phyloP scores from a whole-genome alignment of 371 early-diverging fungal genomes.

The Mucor sp. region DNA sequence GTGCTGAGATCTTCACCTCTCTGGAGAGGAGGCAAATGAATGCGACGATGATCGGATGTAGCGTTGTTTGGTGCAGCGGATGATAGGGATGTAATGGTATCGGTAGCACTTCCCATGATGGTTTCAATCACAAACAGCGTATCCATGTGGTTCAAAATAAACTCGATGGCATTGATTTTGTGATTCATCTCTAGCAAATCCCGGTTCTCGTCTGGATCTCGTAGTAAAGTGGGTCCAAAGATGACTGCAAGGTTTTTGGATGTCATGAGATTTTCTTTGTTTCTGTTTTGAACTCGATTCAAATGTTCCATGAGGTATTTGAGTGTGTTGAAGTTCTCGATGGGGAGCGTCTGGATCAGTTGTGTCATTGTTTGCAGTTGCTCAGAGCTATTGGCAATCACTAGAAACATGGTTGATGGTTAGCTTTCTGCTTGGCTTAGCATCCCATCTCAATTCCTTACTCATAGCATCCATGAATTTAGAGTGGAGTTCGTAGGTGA shows the following conservation, averaged over 20 bases:
- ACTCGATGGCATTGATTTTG: conserved; percentile 77
- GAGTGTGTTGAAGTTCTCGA: conserved; percentile 46
- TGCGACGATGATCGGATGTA: conserved; percentile 13
- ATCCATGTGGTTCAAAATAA: conserved; percentile 51
- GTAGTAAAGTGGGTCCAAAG: conserved; percentile 92
- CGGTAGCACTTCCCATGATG: conserved; percentile 5
- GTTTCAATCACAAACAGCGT: conserved; percentile 33
- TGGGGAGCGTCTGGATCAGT: conserved; percentile 39
- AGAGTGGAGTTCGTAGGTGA: conserved; percentile 78
- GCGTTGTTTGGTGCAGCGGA: not conserved
- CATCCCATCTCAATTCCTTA: conserved; percentile 11
- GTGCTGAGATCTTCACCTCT: conserved; percentile 32
- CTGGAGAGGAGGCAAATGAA: conserved; percentile 21
- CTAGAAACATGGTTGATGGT: not conserved
- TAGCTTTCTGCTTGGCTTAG: not conserved
- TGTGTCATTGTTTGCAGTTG: conserved; percentile 19
- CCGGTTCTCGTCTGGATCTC: conserved; percentile 60
- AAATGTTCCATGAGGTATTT: conserved; percentile 44
- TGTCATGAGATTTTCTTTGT: conserved; percentile 81
- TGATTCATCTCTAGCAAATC: conserved; percentile 82
- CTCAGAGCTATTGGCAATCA: conserved; percentile 20
- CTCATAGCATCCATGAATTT: conserved; percentile 72
- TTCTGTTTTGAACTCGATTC: conserved; percentile 52
- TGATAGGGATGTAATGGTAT: conserved; percentile 5
- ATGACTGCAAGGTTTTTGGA: conserved; percentile 89